Evolutionary conservation across 73 alveolate species (phyloP).

Genomic region (Effrenium voratum): DNA sequence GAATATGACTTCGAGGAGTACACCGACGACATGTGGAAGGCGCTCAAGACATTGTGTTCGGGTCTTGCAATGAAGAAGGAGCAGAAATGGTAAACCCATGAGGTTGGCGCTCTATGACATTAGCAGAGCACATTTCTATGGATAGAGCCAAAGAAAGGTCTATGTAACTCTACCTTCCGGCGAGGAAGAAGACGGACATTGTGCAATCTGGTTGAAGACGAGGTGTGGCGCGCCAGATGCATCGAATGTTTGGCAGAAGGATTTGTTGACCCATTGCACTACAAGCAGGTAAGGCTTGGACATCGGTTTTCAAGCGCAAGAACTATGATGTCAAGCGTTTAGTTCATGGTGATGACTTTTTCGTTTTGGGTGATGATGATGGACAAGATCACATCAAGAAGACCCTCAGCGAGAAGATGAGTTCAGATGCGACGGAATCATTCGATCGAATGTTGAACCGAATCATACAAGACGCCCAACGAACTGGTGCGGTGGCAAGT

Average conservation of each 20-base stretch:
- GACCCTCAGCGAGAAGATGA: background rate
- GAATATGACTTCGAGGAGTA: background rate
- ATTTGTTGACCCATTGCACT: background rate
- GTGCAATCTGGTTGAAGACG: background rate
- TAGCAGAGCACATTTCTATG: background rate
- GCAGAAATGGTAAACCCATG: background rate
- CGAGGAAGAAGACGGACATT: background rate
- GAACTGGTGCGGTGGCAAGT: background rate
- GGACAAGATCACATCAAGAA: background rate
- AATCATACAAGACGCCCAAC: background rate
- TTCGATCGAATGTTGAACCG: background rate
- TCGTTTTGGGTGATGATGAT: background rate
- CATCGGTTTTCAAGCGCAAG: background rate
- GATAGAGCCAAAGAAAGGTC: background rate
- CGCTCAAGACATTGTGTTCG: background rate
- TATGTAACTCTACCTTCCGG: background rate
- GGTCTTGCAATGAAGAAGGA: background rate
- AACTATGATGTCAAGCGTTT: background rate
- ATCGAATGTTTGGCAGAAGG: background rate
- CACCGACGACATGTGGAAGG: background rate
- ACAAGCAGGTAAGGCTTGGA: background rate
- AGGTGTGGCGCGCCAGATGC: slow-evolving; percentile 21
- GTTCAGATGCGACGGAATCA: background rate
- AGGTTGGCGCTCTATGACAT: background rate
- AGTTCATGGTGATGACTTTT: background rate